These are phyloP conservation scores for Trypanosoma platydactyli DNA, from an alignment of 208 protist species.

Conservation along the genomic window DNA sequence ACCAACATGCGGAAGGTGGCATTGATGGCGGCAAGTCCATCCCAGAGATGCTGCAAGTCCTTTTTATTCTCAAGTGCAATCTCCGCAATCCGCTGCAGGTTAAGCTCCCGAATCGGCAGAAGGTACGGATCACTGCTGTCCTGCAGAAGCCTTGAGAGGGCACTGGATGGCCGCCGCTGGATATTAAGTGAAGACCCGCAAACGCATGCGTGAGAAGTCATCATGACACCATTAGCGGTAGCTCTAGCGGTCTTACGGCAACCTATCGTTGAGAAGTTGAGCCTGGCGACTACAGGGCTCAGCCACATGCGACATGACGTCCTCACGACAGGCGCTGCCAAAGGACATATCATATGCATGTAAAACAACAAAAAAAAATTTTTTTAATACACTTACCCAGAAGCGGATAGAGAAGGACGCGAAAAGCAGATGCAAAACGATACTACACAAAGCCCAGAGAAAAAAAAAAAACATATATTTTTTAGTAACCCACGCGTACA, in stretches of 20 bases:
- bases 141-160: constrained; percentile 48
- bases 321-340: no score
- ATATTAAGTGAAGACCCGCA: background rate
- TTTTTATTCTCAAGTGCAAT: constrained; percentile 29
- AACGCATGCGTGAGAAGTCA: background rate
- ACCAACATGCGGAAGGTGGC: constrained; percentile 51
- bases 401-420: no score
- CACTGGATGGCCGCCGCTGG: constrained; percentile 37
- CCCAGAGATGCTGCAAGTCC: constrained; percentile 41
- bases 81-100: constrained; percentile 49
- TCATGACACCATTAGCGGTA: background rate
- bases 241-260: background rate
- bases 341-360: no score
- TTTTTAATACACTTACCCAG: no score
- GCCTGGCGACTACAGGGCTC: no score
- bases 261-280: no score
- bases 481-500: background rate
- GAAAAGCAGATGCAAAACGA: background rate
- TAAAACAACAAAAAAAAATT: no score
- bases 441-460: background rate
- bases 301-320: no score
- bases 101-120: constrained; percentile 40
- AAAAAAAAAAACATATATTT: background rate
- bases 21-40: constrained; percentile 57
- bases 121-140: constrained; percentile 60